phyloP scores from a whole-genome alignment of 2,329 filamentous ascomycete genomes.

The Epichloe uncinata region DNA sequence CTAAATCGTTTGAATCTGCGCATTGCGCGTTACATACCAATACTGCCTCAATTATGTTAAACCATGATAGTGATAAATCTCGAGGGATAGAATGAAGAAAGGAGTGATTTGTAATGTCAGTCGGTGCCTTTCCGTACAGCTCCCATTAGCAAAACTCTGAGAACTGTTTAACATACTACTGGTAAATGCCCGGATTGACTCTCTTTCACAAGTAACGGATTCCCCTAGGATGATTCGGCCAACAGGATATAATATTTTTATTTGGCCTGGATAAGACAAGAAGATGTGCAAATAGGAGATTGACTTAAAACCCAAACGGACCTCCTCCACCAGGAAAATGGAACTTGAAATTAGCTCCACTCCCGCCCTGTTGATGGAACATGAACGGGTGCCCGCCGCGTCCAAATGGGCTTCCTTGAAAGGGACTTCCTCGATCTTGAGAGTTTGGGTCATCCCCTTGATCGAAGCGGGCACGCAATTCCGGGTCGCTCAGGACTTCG shows the following conservation, averaged over 20 bases:
- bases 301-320: slow-evolving; percentile 17
- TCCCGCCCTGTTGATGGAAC: slow-evolving; percentile 36
- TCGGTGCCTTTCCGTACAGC: too few species aligned
- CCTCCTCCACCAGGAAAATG: slow-evolving; percentile 26
- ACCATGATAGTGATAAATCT: too few species aligned
- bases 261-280: background rate
- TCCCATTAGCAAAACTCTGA: too few species aligned
- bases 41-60: too few species aligned
- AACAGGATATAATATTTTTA: background rate
- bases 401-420: slow-evolving; percentile 61
- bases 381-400: slow-evolving; percentile 39
- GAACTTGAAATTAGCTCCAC: slow-evolving; percentile 39
- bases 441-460: slow-evolving; percentile 90
- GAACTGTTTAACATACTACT: too few species aligned
- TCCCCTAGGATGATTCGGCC: background rate
- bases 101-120: too few species aligned
- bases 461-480: slow-evolving; percentile 77
- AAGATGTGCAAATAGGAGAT: background rate
- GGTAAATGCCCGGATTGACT: too few species aligned
- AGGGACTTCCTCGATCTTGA: slow-evolving; percentile 56
- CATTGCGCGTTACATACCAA: too few species aligned
- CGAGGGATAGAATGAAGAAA: too few species aligned
- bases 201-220: too few species aligned
- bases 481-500: slow-evolving; percentile 79
- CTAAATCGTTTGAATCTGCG: too few species aligned